A percentile compares a stretch with the other conserved stretches of the same genome.
phyloP scores from a whole-genome alignment of 139 green algal species.

The Parachlorella kessleri region DNA sequence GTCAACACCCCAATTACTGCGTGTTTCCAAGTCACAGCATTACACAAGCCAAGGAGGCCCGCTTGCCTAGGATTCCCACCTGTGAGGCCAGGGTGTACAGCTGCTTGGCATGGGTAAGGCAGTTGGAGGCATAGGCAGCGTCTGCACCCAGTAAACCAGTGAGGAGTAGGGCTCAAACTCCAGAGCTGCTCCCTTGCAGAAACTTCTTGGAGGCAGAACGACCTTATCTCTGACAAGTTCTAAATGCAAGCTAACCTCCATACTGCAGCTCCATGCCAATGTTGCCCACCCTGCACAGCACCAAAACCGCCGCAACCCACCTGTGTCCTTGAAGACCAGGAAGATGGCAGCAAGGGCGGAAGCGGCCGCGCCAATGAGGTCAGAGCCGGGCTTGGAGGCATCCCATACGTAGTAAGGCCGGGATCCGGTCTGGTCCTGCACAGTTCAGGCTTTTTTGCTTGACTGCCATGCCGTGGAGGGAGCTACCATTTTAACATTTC shows the following conservation, averaged over 20 bases:
- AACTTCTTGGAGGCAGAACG: too few relatives aligned
- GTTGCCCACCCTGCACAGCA: too few relatives aligned
- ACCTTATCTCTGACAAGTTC: too few relatives aligned
- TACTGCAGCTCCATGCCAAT: too few relatives aligned
- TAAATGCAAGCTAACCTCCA: too few relatives aligned
- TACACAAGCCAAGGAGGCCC: too few relatives aligned
- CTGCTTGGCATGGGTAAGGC: conserved; percentile 48
- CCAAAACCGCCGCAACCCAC: not conserved
- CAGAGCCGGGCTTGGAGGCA: conserved; percentile 50
- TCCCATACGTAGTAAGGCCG: conserved; percentile 38
- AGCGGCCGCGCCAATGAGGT: conserved; percentile 57
- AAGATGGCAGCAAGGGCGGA: conserved; percentile 57
- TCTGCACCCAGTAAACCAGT: conserved; percentile 30
- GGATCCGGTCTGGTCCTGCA: conserved; percentile 44
- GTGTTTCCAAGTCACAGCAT: too few relatives aligned
- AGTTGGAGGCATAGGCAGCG: conserved; percentile 35
- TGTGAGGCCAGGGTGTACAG: conserved; percentile 53
- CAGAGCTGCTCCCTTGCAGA: too few relatives aligned
- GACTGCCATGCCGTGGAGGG: not conserved
- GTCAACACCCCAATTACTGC: too few relatives aligned
- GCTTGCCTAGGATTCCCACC: too few relatives aligned
- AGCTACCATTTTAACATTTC: not conserved
- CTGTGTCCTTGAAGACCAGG: conserved; percentile 46
- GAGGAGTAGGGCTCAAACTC: too few relatives aligned
- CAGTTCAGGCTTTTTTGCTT: conserved; percentile 38